Evolutionary conservation across 176 grass and related monocot genomes (phyloP).

Genomic region (Avena atlantica): DNA sequence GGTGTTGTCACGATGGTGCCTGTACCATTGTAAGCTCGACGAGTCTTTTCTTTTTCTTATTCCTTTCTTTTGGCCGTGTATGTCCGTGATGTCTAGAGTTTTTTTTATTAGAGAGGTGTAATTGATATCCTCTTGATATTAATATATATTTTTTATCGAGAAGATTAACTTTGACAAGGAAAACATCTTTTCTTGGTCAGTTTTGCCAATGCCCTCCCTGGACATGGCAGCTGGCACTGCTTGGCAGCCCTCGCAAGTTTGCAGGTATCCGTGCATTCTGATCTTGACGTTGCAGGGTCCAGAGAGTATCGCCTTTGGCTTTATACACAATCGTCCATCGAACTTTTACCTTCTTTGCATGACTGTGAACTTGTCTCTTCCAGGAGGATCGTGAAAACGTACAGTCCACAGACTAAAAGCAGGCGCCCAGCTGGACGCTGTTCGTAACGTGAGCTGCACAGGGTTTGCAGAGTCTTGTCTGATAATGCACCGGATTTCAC

Average conservation of each 20-base stretch:
- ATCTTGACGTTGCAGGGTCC: constrained; percentile 21
- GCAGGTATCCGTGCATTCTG: constrained; percentile 36
- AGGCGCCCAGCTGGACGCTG: neutral
- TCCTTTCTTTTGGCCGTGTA: too few relatives aligned
- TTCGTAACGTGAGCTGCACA: constrained; percentile 22
- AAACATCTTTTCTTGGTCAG: constrained; percentile 31
- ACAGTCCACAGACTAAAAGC: neutral
- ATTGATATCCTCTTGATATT: too few relatives aligned
- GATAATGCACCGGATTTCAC: constrained; percentile 35
- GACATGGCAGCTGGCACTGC: neutral
- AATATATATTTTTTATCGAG: too few relatives aligned
- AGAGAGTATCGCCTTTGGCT: constrained; percentile 50
- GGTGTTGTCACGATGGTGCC: too few relatives aligned
- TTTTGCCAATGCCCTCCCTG: neutral
- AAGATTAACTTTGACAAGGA: constrained; percentile 4
- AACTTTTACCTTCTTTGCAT: constrained; percentile 23
- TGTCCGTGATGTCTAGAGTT: too few relatives aligned
- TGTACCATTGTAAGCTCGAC: too few relatives aligned
- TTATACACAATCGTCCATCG: neutral
- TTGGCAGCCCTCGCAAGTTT: constrained; percentile 21
- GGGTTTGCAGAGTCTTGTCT: constrained; percentile 16
- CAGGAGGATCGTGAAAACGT: neutral
- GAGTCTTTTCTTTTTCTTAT: too few relatives aligned
- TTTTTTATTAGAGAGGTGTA: too few relatives aligned
- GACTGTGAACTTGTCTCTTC: constrained; percentile 23